Evolutionary conservation across 441 rosid genomes (phyloP), one percentile per base, ranked within the genome.

Genomic region (Geranium incanum): DNA sequence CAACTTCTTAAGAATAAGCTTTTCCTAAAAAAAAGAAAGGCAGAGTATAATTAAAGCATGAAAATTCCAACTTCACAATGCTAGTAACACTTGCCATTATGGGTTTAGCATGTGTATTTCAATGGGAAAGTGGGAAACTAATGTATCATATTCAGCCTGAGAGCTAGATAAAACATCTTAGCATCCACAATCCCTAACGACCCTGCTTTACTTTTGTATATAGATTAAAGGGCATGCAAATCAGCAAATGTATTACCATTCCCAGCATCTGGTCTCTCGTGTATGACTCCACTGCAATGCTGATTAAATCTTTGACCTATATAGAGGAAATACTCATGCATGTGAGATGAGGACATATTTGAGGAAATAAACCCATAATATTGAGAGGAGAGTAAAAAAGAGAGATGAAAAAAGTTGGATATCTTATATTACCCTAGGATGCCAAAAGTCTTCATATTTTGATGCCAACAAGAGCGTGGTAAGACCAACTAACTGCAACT

Each of bases 371-470:
- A 12, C 6, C 6, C 28, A 57, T 52, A 15, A 52, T 15, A 52
- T n/a, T 15, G 16, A 13, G 19, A n/a, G 52, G 59, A 16, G 59
- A 52, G n/a, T 13, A 12, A 12, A 6, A 1, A 3, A 15, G 16
- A 15, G 16, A 13, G n/a, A n/a, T 50, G n/a, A 11, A 15, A 18
- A 57, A 57, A 18, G 28, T 9, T 16, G 23, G 21, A 16, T 23
- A 1, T 15, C 23, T 57, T 57, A 57, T 57, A 79, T 75, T 86
- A 90, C 98, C 89, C 87, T 87, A 13, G 98, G 98, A 81, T 89
- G 96, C 98, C 98, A 87, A 71, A 84, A 91, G 78, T 94, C 97
- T 77, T 94, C 97, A 64, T 91, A 91, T 73, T 94, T 94, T 43
- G 97, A 94, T 74, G 98, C 96, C 71, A 91, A 75, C 82, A 94